Conservation (phyloP, 805 yeast species). For the Kodamaea kaohsiungensis region DNA sequence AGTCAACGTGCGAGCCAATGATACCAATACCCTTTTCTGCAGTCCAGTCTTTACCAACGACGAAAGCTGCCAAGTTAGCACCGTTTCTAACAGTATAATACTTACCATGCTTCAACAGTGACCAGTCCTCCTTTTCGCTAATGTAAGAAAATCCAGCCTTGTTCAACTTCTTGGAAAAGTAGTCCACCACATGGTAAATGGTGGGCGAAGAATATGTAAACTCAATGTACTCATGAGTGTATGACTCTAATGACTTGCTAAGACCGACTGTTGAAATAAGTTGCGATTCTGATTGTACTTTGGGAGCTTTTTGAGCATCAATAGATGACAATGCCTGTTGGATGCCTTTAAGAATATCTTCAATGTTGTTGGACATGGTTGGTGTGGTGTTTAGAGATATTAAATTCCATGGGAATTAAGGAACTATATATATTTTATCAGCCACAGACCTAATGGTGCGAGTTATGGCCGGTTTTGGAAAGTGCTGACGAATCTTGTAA, state of each 20-base stretch:
- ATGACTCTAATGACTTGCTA: conserved; percentile 1
- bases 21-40: conserved; percentile 68
- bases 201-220: conserved; percentile 77
- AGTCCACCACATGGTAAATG: conserved; percentile 66
- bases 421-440: background rate
- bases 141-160: conserved; percentile 64
- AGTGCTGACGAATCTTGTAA: background rate
- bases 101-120: conserved; percentile 48
- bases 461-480: background rate
- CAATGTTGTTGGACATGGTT: conserved; percentile 7
- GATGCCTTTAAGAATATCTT: conserved; percentile 9
- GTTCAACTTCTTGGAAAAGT: conserved; percentile 49
- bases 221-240: conserved; percentile 56
- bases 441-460: background rate
- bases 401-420: background rate
- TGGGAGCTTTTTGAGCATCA: conserved; percentile 1
- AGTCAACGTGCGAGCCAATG: conserved; percentile 76
- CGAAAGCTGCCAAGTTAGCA: conserved; percentile 67
- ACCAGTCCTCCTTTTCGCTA: conserved; percentile 63
- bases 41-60: conserved; percentile 64
- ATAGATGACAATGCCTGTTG: conserved; percentile 9
- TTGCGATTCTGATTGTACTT: background rate
- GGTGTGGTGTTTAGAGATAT: background rate
- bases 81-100: conserved; percentile 72
- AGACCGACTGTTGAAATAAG: background rate